Evolutionary conservation across 495 filamentous ascomycete genomes (phyloP), one percentile per base, ranked within the genome.

Genomic region (Clavariopsis aquatica): DNA sequence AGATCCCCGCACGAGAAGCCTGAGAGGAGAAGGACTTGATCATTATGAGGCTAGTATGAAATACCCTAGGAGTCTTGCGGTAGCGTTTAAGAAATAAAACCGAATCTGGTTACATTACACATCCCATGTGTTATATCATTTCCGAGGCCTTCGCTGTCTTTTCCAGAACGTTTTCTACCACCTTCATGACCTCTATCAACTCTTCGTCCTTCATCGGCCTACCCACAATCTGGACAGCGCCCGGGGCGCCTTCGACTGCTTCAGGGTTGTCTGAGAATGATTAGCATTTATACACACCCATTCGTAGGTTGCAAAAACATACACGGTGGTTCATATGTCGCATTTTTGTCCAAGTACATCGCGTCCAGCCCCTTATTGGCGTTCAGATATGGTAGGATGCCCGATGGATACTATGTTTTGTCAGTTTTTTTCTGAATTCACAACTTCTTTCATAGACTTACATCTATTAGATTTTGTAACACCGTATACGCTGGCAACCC

Each of bases 401-500:
- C 69, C 12, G 73, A 60, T 9, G 73, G 73, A 64, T 74, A 72
- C 72, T 75, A 52, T 54, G 6, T 46, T 15, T 9, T 20, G 10
- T 43, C n/a, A 31, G 8, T 28, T 51, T 24, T 47, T 26, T 13
- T 43, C 45, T 52, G 31, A 20, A 3, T 19, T 54, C 56, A 34
- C 6, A 17, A 36, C 13, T 38, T 17, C 7, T 17, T 19, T 27
- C 7, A 10, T 23, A 10, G 15, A 73, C 81, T 68, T 71, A 83
- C 82, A 74, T 84, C 80, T 2, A 84, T 55, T 58, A 83, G n/a
- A 59, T 83, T 84, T 71, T 74, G 73, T 27, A 83, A 56, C 8
- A 78, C 69, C 2, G 83, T 83, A 66, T 84, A 84, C 6, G 76
- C 52, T 17, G 77, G 72, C 52, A 75, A 63, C 0, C 80, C 79